Conservation (phyloP, 2,329 filamentous ascomycete genomes). For the Byssothecium circinans region DNA sequence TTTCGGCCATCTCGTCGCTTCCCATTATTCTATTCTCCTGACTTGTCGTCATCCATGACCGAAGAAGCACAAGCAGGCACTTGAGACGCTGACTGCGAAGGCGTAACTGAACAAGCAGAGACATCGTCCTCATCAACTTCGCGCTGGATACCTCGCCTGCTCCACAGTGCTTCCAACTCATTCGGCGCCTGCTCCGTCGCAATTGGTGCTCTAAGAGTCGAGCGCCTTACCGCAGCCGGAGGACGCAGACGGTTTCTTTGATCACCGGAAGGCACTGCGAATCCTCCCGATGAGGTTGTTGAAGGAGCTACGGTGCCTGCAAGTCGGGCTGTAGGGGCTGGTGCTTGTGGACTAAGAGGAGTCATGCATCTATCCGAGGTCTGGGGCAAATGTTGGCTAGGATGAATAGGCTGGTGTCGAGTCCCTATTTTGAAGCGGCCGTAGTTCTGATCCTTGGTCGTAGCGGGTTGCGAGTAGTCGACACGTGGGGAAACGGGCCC, state of each 20-base stretch:
- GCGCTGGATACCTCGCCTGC: conserved; percentile 4
- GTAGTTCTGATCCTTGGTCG: conserved; percentile 17
- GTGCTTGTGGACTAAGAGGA: conserved; percentile 6
- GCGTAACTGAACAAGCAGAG: conserved; percentile 2
- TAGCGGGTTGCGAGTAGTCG: conserved; percentile 20
- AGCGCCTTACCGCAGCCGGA: neutral
- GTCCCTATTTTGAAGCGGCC: conserved; percentile 24
- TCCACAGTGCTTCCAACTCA: conserved; percentile 11
- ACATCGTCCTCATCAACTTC: conserved; percentile 5
- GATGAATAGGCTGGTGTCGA: conserved; percentile 24
- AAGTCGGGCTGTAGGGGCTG: conserved; percentile 20
- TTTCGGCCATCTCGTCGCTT: neutral
- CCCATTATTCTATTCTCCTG: neutral
- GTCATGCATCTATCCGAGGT: conserved; percentile 4
- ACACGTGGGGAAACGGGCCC: conserved; percentile 8
- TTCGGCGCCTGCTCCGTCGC: conserved; percentile 1
- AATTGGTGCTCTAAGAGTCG: neutral
- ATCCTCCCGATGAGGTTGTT: neutral
- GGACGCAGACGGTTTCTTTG: conserved; percentile 2
- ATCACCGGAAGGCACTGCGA: neutral
- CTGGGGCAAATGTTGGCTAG: conserved; percentile 22
- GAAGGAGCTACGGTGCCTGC: conserved; percentile 13
- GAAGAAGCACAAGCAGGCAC: neutral
- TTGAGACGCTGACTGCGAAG: conserved; percentile 8
- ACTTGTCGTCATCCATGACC: neutral